These are phyloP conservation scores for Penicillium sp. DNA, from an alignment of 2,329 filamentous ascomycete species.

Conservation along the genomic window DNA sequence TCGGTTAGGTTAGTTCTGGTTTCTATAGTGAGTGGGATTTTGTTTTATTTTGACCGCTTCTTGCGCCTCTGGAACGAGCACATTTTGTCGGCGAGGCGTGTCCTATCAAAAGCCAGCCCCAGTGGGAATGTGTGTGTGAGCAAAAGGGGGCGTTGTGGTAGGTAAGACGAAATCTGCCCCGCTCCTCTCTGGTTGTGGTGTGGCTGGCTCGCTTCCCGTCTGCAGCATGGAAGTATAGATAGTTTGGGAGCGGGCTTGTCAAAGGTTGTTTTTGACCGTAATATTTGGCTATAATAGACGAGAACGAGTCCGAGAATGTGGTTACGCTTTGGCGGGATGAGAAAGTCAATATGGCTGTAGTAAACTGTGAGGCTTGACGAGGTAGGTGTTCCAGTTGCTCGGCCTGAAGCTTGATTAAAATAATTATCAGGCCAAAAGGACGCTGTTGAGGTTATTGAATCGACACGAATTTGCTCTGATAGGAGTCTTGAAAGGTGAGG, in stretches of 20 bases:
- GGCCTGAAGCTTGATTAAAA: not conserved
- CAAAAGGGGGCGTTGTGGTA: not conserved
- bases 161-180: slow-evolving; percentile 14
- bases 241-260: slow-evolving; percentile 7
- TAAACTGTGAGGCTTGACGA: not conserved
- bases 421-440: too few relatives aligned
- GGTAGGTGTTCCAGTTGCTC: not conserved
- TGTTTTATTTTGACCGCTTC: slow-evolving; percentile 3
- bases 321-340: not conserved
- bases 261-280: not conserved
- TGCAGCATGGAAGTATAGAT: not conserved
- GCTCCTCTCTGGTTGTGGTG: slow-evolving; percentile 10
- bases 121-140: not conserved
- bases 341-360: not conserved
- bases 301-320: slow-evolving; percentile 1
- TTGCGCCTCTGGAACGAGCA: not conserved
- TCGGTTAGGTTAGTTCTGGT: not conserved
- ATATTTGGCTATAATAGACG: not conserved
- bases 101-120: not conserved
- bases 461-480: too few relatives aligned
- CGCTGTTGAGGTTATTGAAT: too few relatives aligned
- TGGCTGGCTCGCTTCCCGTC: not conserved
- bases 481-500: not conserved
- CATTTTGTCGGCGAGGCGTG: not conserved
- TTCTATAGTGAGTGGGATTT: not conserved